Evolutionary conservation across 2,329 filamentous ascomycete species (phyloP).

Genomic region (Hypoxylon sp.): DNA sequence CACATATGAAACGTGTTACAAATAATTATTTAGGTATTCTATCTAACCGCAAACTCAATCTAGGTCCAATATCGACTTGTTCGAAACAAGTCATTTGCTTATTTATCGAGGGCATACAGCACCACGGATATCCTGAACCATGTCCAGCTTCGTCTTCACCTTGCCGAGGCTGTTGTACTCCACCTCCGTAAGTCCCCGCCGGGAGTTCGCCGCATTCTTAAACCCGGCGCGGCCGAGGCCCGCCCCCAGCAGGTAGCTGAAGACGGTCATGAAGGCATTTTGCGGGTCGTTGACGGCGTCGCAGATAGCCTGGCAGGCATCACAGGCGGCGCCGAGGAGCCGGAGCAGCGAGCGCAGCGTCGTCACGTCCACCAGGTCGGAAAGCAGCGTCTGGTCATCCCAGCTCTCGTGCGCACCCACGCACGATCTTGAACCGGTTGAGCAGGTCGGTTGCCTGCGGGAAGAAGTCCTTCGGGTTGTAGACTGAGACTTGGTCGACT

Average conservation of each 20-base stretch:
- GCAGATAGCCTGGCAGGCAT: constrained; percentile 32
- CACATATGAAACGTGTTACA: too few relatives aligned
- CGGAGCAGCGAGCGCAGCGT: constrained; percentile 11
- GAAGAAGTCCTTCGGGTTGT: constrained; percentile 38
- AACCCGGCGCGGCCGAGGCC: constrained; percentile 8
- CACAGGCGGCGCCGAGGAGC: constrained; percentile 11
- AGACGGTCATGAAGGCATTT: constrained; percentile 31
- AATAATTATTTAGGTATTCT: too few relatives aligned
- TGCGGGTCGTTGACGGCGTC: constrained; percentile 32
- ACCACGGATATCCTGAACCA: constrained; percentile 5
- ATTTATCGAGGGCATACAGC: constrained; percentile 8
- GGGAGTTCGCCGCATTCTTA: constrained; percentile 12
- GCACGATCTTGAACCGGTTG: constrained; percentile 8
- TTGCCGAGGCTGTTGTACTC: constrained; percentile 10
- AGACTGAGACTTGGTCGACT: constrained; percentile 20
- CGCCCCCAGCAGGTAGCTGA: constrained; percentile 11
- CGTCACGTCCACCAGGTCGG: constrained; percentile 34
- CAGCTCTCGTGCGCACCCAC: constrained; percentile 6
- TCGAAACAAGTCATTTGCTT: too few relatives aligned
- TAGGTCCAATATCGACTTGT: too few relatives aligned
- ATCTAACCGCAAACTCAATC: too few relatives aligned
- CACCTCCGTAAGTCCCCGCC: not conserved
- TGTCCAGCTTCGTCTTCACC: constrained; percentile 8
- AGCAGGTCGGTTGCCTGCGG: constrained; percentile 25
- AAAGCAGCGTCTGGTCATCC: constrained; percentile 4